phyloP scores from a whole-genome alignment of 768 basidiomycete species.

The Dioszegia aurantiaca region DNA sequence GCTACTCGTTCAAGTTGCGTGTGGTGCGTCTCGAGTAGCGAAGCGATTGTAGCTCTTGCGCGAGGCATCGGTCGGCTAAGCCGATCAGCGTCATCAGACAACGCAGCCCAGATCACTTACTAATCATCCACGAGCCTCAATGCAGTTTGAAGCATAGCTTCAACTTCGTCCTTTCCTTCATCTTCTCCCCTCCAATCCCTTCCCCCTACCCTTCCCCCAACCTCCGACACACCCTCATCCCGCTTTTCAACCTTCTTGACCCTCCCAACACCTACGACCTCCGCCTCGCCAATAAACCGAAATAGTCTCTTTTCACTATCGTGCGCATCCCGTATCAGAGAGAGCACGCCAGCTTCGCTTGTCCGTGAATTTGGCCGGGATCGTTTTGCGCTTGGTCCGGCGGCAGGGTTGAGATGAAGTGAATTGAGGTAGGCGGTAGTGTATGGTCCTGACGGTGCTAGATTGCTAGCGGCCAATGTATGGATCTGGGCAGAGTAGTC shows the following conservation, averaged over 20 bases:
- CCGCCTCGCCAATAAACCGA: slow-evolving; percentile 45
- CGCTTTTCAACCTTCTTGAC: slow-evolving; percentile 48
- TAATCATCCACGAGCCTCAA: slow-evolving; percentile 50
- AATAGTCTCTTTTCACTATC: slow-evolving; percentile 43
- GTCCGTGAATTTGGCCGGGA: background rate
- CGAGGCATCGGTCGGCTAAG: slow-evolving; percentile 48
- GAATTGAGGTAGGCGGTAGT: slow-evolving; percentile 33
- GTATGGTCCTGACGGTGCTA: slow-evolving; percentile 31
- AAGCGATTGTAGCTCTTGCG: slow-evolving; percentile 43
- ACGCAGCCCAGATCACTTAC: slow-evolving; percentile 31
- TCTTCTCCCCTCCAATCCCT: background rate
- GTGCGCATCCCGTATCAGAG: slow-evolving; percentile 46
- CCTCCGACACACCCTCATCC: slow-evolving; percentile 35
- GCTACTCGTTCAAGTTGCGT: slow-evolving; percentile 33
- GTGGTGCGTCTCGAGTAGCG: slow-evolving; percentile 39
- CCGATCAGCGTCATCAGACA: background rate
- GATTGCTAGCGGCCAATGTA: slow-evolving; percentile 27
- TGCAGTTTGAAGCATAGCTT: slow-evolving; percentile 40
- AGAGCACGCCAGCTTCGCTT: slow-evolving; percentile 16
- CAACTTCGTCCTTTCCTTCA: slow-evolving; percentile 29
- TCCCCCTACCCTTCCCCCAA: slow-evolving; percentile 7
- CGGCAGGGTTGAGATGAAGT: slow-evolving; percentile 12
- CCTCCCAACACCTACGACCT: slow-evolving; percentile 18
- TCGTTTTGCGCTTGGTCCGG: slow-evolving; percentile 3
- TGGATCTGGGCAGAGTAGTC: slow-evolving; percentile 31